A percentile compares a stretch with the other conserved stretches of the same genome.
phyloP scores from a whole-genome alignment of 108 stramenopile species.

The Skeletonema tropicum region DNA sequence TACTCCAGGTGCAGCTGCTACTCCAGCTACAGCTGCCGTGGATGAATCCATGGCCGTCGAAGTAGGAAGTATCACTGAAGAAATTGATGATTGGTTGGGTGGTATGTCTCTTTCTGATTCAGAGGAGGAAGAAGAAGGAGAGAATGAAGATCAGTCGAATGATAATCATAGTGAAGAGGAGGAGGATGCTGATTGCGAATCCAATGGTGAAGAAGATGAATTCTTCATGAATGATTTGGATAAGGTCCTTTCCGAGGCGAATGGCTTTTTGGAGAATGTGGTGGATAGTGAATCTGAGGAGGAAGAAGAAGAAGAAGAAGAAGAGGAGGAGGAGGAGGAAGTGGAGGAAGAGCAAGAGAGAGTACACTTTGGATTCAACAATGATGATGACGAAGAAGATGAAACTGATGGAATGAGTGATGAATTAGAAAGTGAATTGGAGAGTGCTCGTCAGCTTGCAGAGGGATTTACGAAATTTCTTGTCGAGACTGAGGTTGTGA shows the following conservation, averaged over 20 bases:
- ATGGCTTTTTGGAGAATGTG: neutral
- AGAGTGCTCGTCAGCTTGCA: neutral
- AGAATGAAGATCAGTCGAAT: neutral
- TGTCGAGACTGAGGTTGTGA: neutral
- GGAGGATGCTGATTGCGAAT: neutral
- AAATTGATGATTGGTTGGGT: constrained; percentile 6
- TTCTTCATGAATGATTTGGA: constrained; percentile 4
- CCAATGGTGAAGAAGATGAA: neutral
- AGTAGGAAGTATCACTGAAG: neutral
- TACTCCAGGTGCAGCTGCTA: too few species aligned
- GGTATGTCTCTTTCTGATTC: neutral
- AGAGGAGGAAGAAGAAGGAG: neutral
- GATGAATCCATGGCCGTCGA: neutral
- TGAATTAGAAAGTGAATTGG: too few species aligned
- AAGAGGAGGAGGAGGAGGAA: neutral
- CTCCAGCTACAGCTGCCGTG: neutral
- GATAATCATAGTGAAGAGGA: neutral
- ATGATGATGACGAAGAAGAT: neutral
- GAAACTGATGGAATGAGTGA: too few species aligned
- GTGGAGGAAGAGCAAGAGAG: neutral
- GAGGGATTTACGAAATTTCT: neutral
- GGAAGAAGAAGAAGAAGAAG: neutral
- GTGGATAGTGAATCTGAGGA: neutral
- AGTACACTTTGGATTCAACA: neutral
- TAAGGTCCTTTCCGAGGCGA: neutral